Base-by-base conservation (phyloP, 352 stramenopile species). In the Globisporangium megalacanthum region DNA sequence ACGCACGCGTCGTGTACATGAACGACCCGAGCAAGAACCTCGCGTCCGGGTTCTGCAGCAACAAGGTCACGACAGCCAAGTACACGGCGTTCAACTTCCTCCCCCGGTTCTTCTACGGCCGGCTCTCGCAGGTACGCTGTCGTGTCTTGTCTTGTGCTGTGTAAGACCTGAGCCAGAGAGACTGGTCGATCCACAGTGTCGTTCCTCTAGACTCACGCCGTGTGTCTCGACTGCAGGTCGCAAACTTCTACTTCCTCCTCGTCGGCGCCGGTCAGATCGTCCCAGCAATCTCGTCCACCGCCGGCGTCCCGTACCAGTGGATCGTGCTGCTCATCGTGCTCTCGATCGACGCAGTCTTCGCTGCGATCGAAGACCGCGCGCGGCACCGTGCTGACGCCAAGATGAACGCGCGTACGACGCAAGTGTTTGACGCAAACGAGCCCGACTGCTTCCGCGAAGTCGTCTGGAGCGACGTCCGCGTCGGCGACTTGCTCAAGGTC, bases 231-330 rank as follows among this genome's bases (percentile, higher is more conserved):
- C 6, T 50, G 13, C 25, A 73, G 64, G 73, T 86, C 5, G 86
- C 86, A 44, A 95, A 94, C 54, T 95, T 92, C 61, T 97, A 96
- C 75, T 96, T 96, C 56, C 50, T 97, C 48, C 61, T 96, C 9
- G 84, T 97, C 53, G 83, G 88, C 44, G 75, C 88, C 0, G 83
- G 89, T 0, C 88, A 97, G 59, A 82, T 91, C 54, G 90, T 96
- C 45, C 74, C 79, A 1, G 72, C 78, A 15, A 95, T 97, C 56
- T 94, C 80, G 29, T 96, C 90, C 9, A 96, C 88, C 4, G 62
- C 79, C 33, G 77, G 83, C 4, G 64, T 97, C 29, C 89, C 89
- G 19, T 95, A 90, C 61, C 81, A 92, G 58, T 94, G 82, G 85
- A 86, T 95, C 52, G 84, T 94, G 58, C 69, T 96, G 15, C 56